Percentiles rank a stretch among this genome's conserved stretches.
phyloP scores from a whole-genome alignment of 2,329 filamentous ascomycete genomes.

The Pyricularia grisea region DNA sequence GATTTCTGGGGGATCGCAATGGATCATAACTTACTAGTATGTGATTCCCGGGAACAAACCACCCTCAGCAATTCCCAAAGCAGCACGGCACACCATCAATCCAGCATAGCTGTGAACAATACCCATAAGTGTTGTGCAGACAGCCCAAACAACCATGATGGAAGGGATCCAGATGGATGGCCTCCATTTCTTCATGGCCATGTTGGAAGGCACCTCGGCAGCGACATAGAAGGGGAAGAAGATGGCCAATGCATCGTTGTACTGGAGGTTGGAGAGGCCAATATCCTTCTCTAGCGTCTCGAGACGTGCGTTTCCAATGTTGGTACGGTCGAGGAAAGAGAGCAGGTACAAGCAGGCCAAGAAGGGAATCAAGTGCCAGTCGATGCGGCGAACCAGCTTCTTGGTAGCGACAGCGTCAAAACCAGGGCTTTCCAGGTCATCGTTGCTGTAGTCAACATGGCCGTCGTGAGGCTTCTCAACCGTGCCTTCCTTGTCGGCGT shows the following conservation, averaged over 20 bases:
- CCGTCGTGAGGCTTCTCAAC: conserved; percentile 1
- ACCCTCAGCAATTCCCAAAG: conserved; percentile 57
- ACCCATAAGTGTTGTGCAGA: conserved; percentile 42
- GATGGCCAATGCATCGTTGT: conserved; percentile 59
- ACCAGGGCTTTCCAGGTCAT: background rate
- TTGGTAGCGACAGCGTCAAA: conserved; percentile 1
- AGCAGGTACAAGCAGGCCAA: conserved; percentile 40
- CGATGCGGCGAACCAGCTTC: conserved; percentile 6
- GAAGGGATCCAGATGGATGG: conserved; percentile 66
- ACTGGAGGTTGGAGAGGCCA: conserved; percentile 44
- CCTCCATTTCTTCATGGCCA: conserved; percentile 64
- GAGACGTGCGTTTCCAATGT: conserved; percentile 53
- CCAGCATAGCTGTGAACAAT: conserved; percentile 39
- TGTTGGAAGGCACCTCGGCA: conserved; percentile 62
- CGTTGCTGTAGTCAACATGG: conserved; percentile 1
- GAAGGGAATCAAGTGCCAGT: conserved; percentile 6
- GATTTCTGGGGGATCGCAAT: no score
- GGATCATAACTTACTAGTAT: background rate
- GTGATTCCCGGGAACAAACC: conserved; percentile 58
- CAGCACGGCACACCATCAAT: conserved; percentile 40
- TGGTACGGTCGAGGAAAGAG: conserved; percentile 53
- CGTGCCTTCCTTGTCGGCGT: background rate
- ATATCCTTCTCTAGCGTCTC: conserved; percentile 42
- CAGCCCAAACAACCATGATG: conserved; percentile 59
- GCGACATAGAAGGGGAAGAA: conserved; percentile 77